Evolutionary conservation across 2,329 filamentous ascomycete genomes (phyloP), one percentile per base, ranked within the genome.

Genomic region (Talaromyces verruculosus): DNA sequence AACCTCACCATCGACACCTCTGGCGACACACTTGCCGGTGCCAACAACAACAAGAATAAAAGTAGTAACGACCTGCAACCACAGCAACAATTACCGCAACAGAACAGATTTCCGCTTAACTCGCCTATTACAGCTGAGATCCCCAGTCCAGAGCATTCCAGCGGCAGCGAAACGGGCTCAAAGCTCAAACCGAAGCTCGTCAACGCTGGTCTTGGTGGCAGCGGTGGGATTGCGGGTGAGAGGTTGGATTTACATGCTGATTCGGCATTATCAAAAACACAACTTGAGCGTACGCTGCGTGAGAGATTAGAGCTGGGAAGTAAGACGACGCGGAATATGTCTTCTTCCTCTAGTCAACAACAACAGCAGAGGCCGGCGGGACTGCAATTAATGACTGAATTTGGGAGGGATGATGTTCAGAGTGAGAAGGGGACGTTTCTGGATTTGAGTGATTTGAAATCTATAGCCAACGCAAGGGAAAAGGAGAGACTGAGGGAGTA

Each of bases 51-150:
- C 30, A 30, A 25, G 1, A 11, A 19, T 3, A 37, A 25, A 11
- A 28, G 6, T 22, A 33, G 30, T 8, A 33, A 33, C 30, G 35
- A 7, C 17, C 41, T 43, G 41, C 41, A 19, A 43, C 41, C 17
- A 10, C 41, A 17, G 17, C 41, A 19, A 4, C 41, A 35, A 11
- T 8, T 8, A 45, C 41, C 41, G 8, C n/a, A 69, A 30, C 67
- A 74, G 17, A 78, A 77, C 22, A 76, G 70, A 19, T 81, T 81
- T 57, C 79, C 79, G 13, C 69, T 81, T 19, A 80, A 79, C 1
- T 81, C 79, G 11, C 79, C 79, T 0, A 81, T 81, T 65, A 76
- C 69, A 22, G 79, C 80, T 62, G 79, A 81, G 65, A 71, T 79
- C 41, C 67, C 73, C 3, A 80, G 77, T 60, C 79, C 79, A 0